phyloP scores from a whole-genome alignment of 2,329 filamentous ascomycete genomes.

The Septoria petroselini region DNA sequence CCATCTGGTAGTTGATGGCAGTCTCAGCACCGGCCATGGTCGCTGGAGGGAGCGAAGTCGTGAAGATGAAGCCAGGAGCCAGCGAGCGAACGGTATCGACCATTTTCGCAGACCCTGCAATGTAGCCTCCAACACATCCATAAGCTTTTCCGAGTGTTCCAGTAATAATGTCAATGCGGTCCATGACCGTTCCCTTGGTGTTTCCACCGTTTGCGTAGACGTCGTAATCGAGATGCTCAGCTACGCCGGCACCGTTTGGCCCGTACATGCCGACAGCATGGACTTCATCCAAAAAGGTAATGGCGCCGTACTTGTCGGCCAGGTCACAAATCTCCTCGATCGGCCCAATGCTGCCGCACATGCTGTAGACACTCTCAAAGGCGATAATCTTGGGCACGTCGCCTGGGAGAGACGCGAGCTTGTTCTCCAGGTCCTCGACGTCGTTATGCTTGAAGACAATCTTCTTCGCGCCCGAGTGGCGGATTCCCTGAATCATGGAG shows the following conservation, averaged over 20 bases:
- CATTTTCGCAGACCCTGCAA: slow-evolving; percentile 80
- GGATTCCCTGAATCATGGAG: slow-evolving; percentile 98
- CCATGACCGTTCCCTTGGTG: slow-evolving; percentile 81
- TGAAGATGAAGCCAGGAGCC: slow-evolving; percentile 98
- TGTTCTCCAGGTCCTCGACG: slow-evolving; percentile 84
- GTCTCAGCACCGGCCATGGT: slow-evolving; percentile 92
- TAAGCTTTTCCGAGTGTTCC: slow-evolving; percentile 97
- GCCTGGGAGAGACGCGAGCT: slow-evolving; percentile 80
- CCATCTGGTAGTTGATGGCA: slow-evolving; percentile 91
- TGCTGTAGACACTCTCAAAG: slow-evolving; percentile 98
- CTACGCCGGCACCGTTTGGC: slow-evolving; percentile 89
- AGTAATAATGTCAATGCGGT: slow-evolving; percentile 96
- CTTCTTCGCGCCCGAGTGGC: slow-evolving; percentile 94
- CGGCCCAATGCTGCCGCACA: slow-evolving; percentile 96
- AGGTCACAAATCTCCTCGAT: slow-evolving; percentile 95
- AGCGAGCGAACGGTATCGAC: slow-evolving; percentile 92
- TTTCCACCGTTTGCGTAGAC: slow-evolving; percentile 73
- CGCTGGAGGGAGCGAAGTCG: slow-evolving; percentile 89
- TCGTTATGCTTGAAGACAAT: slow-evolving; percentile 99
- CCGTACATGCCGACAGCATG: slow-evolving; percentile 99
- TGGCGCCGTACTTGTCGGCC: slow-evolving; percentile 93
- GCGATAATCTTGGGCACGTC: slow-evolving; percentile 95
- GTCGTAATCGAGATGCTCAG: slow-evolving; percentile 94
- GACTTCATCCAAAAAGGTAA: slow-evolving; percentile 97
- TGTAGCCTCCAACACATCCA: slow-evolving; percentile 95